Evolutionary conservation across 345 rosid species (phyloP).

Genomic region (Angophora floribunda): DNA sequence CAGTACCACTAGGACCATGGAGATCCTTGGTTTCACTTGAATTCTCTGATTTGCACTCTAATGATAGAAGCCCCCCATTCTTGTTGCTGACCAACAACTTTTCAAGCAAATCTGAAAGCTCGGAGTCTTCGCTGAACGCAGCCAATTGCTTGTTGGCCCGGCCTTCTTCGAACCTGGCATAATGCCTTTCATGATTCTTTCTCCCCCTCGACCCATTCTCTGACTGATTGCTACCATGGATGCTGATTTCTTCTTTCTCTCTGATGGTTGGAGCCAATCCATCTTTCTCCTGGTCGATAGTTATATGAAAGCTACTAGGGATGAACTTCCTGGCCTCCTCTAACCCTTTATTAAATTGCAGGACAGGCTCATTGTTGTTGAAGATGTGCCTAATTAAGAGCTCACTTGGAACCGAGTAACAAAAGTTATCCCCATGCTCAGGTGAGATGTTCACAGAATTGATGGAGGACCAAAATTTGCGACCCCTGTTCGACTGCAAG

Average conservation of each 20-base stretch:
- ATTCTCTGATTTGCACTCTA: neutral
- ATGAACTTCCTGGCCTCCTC: constrained; percentile 38
- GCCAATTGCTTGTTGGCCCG: constrained; percentile 57
- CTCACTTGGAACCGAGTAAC: neutral
- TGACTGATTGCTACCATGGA: constrained; percentile 13
- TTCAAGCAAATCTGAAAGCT: constrained; percentile 60
- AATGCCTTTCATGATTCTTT: constrained; percentile 48
- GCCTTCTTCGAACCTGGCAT: constrained; percentile 28
- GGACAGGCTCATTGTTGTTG: constrained; percentile 16
- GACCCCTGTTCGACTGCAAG: neutral
- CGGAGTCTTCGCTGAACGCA: constrained; percentile 19
- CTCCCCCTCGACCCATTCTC: constrained; percentile 26
- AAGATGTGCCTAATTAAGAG: constrained; percentile 17
- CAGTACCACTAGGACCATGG: constrained; percentile 6
- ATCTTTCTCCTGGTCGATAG: constrained; percentile 1
- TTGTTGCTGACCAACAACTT: constrained; percentile 22
- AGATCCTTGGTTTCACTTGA: constrained; percentile 1
- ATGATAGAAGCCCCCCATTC: neutral
- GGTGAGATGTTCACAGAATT: neutral
- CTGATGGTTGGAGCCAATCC: neutral
- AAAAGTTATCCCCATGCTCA: neutral
- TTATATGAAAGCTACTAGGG: constrained; percentile 6
- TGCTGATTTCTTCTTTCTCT: constrained; percentile 4
- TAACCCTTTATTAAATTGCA: constrained; percentile 23
- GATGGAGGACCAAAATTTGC: neutral